Conservation (phyloP, 345 rosid species). For the Syzygium jambos region DNA sequence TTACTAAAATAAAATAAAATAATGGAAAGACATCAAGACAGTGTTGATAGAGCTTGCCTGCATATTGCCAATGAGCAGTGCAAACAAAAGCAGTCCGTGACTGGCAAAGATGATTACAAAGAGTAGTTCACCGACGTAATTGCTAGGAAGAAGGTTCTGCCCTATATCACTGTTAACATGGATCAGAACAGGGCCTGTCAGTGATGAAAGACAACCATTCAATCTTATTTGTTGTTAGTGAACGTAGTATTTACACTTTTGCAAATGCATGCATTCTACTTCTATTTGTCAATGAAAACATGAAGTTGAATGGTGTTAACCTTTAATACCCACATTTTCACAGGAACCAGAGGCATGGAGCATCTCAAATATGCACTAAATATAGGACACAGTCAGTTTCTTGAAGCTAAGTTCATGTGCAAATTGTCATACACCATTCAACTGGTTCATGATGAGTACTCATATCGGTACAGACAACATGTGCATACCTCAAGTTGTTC, state of each 20-base stretch:
- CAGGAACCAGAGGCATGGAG: background rate
- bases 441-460: background rate
- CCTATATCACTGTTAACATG: slow-evolving; percentile 38
- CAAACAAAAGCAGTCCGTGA: slow-evolving; percentile 22
- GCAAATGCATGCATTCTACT: background rate
- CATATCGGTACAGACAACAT: background rate
- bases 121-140: slow-evolving; percentile 20
- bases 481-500: slow-evolving; percentile 20
- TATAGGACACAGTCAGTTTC: background rate
- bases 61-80: slow-evolving; percentile 43
- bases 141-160: slow-evolving; percentile 17
- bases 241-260: background rate
- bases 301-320: background rate
- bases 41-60: slow-evolving; percentile 22
- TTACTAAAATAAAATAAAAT: background rate
- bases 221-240: background rate
- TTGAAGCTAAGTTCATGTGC: background rate
- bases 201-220: background rate
- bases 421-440: background rate
- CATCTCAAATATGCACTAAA: background rate
- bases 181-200: background rate
- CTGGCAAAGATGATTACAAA: slow-evolving; percentile 19
- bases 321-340: background rate
- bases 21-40: background rate
- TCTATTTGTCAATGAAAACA: background rate